phyloP scores from a whole-genome alignment of 805 yeast genomes.

The Jamesozyma jinghongensis region DNA sequence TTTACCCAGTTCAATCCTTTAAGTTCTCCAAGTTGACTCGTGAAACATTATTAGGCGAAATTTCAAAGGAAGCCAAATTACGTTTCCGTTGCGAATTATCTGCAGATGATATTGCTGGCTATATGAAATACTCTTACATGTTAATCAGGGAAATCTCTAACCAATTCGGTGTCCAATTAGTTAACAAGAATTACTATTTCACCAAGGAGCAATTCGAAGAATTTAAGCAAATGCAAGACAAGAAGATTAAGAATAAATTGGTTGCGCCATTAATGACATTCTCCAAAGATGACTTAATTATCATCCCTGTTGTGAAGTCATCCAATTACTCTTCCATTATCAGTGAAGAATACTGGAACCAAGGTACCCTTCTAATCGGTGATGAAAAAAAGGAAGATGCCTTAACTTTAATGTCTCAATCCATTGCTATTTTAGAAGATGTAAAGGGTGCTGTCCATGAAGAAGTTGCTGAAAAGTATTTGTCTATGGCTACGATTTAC shows the following conservation, averaged over 20 bases:
- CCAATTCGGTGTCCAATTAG: slow-evolving; percentile 85
- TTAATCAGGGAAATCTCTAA: slow-evolving; percentile 62
- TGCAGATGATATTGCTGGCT: slow-evolving; percentile 36
- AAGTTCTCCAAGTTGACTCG: slow-evolving; percentile 41
- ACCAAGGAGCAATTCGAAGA: slow-evolving; percentile 33
- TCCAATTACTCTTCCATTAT: slow-evolving; percentile 56
- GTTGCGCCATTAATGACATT: slow-evolving; percentile 36
- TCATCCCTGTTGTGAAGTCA: slow-evolving; percentile 71
- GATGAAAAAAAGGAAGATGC: slow-evolving; percentile 45
- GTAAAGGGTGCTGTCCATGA: slow-evolving; percentile 74
- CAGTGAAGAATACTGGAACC: slow-evolving; percentile 67
- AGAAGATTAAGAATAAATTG: slow-evolving; percentile 31
- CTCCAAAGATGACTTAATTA: slow-evolving; percentile 52
- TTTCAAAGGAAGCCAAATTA: slow-evolving; percentile 43
- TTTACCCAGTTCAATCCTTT: slow-evolving; percentile 36
- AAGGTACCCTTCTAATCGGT: slow-evolving; percentile 37
- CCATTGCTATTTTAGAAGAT: slow-evolving; percentile 68
- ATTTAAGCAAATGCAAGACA: slow-evolving; percentile 26
- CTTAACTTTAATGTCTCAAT: slow-evolving; percentile 54
- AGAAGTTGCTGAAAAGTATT: slow-evolving; percentile 64
- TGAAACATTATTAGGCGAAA: slow-evolving; percentile 33
- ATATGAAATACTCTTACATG: slow-evolving; percentile 32
- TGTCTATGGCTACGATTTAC: slow-evolving; percentile 57
- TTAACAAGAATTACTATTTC: slow-evolving; percentile 33
- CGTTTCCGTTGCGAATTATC: slow-evolving; percentile 60